Percentiles rank a stretch among this genome's conserved stretches.
Conservation (phyloP, 2,329 filamentous ascomycete genomes). For the Sporothrix pallida region DNA sequence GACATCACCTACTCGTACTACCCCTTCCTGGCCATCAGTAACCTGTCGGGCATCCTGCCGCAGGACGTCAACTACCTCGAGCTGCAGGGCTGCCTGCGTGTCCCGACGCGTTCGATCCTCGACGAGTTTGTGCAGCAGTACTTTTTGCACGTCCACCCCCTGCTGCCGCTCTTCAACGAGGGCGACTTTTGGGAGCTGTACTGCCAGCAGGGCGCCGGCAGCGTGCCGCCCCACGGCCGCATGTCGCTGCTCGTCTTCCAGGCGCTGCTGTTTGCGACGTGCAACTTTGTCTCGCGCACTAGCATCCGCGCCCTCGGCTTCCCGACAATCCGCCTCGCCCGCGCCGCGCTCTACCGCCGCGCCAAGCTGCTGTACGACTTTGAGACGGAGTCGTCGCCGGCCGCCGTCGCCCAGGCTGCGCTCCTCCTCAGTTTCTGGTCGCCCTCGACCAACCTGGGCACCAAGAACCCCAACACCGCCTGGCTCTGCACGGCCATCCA, state of each 20-base stretch:
- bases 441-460: constrained; percentile 27
- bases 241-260: constrained; percentile 54
- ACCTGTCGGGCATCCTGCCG: constrained; percentile 48
- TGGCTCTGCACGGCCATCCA: constrained; percentile 39
- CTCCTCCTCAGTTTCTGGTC: constrained; percentile 54
- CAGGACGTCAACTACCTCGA: constrained; percentile 56
- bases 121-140: constrained; percentile 57
- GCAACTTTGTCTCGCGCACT: constrained; percentile 35
- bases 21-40: constrained; percentile 51
- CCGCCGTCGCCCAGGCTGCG: constrained; percentile 50
- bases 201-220: constrained; percentile 36
- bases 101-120: constrained; percentile 50
- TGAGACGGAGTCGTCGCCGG: constrained; percentile 51
- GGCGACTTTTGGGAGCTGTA: constrained; percentile 57
- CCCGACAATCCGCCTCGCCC: constrained; percentile 33
- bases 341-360: constrained; percentile 36
- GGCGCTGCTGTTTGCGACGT: constrained; percentile 50
- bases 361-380: constrained; percentile 50
- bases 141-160: constrained; percentile 55
- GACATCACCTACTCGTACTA: constrained; percentile 49
- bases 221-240: constrained; percentile 40
- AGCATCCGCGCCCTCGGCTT: constrained; percentile 38
- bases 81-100: constrained; percentile 53
- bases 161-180: constrained; percentile 53
- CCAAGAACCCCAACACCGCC: constrained; percentile 36